Percentiles rank a stretch among this genome's conserved stretches.
Evolutionary conservation across 2,329 filamentous ascomycete genomes (phyloP).

Genomic region (Sclerotinia subarctica): DNA sequence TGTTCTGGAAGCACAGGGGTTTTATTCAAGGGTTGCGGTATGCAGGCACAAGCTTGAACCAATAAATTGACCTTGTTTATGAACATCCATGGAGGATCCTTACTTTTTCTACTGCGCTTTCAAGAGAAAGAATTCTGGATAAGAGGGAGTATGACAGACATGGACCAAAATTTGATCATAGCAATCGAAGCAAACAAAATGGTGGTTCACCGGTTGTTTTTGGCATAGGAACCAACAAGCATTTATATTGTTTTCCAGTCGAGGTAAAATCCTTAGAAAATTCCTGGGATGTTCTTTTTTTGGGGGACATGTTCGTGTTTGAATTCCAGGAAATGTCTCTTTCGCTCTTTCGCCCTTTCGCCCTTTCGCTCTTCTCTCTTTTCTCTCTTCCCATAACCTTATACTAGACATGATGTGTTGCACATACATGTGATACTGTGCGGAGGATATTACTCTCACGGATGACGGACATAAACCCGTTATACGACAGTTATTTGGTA

Average conservation of each 20-base stretch:
- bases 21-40: conserved; percentile 3
- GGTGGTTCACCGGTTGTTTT: conserved; percentile 4
- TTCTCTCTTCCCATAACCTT: not conserved
- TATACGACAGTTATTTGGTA: conserved; percentile 6
- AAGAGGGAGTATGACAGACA: not conserved
- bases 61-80: conserved; percentile 15
- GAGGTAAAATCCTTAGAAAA: not conserved
- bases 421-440: not conserved
- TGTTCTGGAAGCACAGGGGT: conserved; percentile 14
- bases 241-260: not conserved
- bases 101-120: conserved; percentile 4
- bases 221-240: not conserved
- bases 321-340: not conserved
- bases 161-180: conserved; percentile 7
- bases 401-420: not conserved
- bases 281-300: not conserved
- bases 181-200: conserved; percentile 4
- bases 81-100: conserved; percentile 14
- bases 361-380: conserved; percentile 5
- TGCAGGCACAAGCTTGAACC: conserved; percentile 1
- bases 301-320: not conserved
- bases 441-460: conserved; percentile 4
- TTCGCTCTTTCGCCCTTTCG: conserved; percentile 8
- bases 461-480: conserved; percentile 14
- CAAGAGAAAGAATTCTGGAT: too few relatives aligned